These are phyloP conservation scores for Aegle marmelos DNA, from an alignment of 345 rosid species.

Conservation along the genomic window DNA sequence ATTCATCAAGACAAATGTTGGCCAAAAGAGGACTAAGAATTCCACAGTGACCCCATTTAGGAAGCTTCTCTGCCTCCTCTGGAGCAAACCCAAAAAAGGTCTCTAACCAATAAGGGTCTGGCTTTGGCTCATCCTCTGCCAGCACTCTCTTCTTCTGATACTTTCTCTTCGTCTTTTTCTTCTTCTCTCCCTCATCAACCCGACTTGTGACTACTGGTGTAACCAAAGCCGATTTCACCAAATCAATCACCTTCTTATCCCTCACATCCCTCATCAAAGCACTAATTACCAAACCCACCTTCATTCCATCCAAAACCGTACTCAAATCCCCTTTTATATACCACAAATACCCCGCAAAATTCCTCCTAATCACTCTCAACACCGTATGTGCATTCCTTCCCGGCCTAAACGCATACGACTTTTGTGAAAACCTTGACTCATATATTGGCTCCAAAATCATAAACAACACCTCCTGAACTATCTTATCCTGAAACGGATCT, in stretches of 20 bases:
- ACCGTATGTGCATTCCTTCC: constrained; percentile 89
- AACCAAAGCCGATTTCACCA: constrained; percentile 72
- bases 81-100: constrained; percentile 95
- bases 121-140: constrained; percentile 98
- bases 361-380: constrained; percentile 86
- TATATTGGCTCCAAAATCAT: constrained; percentile 86
- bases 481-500: constrained; percentile 82
- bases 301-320: constrained; percentile 88
- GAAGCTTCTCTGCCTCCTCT: constrained; percentile 88
- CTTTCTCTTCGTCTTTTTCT: constrained; percentile 80
- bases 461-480: constrained; percentile 86
- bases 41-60: constrained; percentile 96
- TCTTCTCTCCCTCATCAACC: constrained; percentile 54
- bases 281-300: constrained; percentile 73
- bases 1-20: constrained; percentile 87
- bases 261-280: constrained; percentile 92
- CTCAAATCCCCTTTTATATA: constrained; percentile 92
- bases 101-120: constrained; percentile 98
- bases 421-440: constrained; percentile 82
- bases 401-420: constrained; percentile 86
- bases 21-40: constrained; percentile 87
- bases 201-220: constrained; percentile 72
- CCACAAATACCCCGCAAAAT: constrained; percentile 90
- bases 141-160: constrained; percentile 90
- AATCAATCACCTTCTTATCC: constrained; percentile 89